These are phyloP conservation scores for Rosa persica DNA, from an alignment of 306 rosid genomes.

Conservation along the genomic window DNA sequence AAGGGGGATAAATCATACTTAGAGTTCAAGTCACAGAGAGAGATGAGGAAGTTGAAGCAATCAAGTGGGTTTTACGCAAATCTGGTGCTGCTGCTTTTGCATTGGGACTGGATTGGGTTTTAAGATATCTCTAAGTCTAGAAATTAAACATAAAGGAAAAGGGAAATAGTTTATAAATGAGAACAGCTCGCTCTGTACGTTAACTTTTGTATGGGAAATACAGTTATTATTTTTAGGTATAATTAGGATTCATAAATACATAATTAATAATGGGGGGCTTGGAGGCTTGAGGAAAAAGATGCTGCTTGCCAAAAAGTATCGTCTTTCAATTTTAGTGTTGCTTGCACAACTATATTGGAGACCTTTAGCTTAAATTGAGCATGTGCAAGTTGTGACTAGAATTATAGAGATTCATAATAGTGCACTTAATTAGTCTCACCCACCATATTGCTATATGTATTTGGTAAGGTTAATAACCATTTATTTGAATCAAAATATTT, in stretches of 20 bases:
- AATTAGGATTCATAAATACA: neutral
- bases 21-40: slow-evolving; percentile 63
- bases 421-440: slow-evolving; percentile 24
- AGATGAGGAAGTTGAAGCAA: slow-evolving; percentile 68
- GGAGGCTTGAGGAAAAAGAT: neutral
- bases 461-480: slow-evolving; percentile 8
- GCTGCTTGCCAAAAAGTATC: slow-evolving; percentile 5
- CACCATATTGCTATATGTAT: slow-evolving; percentile 4
- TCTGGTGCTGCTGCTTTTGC: slow-evolving; percentile 67
- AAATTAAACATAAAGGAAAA: slow-evolving; percentile 12
- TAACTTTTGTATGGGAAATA: slow-evolving; percentile 10
- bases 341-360: slow-evolving; percentile 21
- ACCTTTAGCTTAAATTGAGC: slow-evolving; percentile 28
- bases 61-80: slow-evolving; percentile 98
- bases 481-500: neutral
- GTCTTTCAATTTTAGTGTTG: slow-evolving; percentile 15
- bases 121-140: slow-evolving; percentile 60
- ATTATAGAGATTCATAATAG: slow-evolving; percentile 3
- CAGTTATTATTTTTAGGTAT: slow-evolving; percentile 18
- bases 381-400: slow-evolving; percentile 2
- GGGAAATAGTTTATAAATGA: slow-evolving; percentile 13
- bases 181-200: slow-evolving; percentile 14
- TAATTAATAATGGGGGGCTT: neutral
- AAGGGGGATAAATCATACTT: slow-evolving; percentile 63
- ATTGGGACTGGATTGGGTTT: slow-evolving; percentile 74